Evolutionary conservation across 352 stramenopile genomes (phyloP), one percentile per base, ranked within the genome.

Genomic region (Globisporangium perplexum): DNA sequence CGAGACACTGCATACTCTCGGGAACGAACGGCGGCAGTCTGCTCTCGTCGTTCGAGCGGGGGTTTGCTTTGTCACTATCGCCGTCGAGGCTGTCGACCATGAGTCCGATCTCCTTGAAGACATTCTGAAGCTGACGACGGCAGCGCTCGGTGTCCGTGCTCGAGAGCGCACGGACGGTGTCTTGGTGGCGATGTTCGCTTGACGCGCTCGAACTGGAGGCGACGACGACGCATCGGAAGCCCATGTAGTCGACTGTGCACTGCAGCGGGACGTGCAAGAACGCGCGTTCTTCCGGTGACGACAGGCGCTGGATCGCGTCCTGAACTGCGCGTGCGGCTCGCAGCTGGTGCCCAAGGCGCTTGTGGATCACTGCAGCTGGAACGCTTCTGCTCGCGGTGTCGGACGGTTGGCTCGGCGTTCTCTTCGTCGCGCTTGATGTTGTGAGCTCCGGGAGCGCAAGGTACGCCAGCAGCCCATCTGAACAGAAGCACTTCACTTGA

Each of bases 171-270:
- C 39, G 0, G 1, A 24, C 2, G 39, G 4, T 18, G 33, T 18
- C 7, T 7, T 26, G 43, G 43, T 17, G 22, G 22, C 4, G 26
- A 17, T 22, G 22, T 47, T n/a, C n/a, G 42, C 42, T 26, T 1
- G 22, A 33, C 22, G 22, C 14, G 14, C 14, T 18, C 14, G n/a
- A 14, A 45, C 7, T 43, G 31, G 69, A 73, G 36, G 71, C 73
- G 7, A 90, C 50, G 1, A 86, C 69, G 18, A 82, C 65, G 14
- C 58, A 68, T 7, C 73, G 71, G 45, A 75, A 84, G 1, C 77
- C 80, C 23, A 86, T 50, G 43, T 88, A 72, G 59, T 90, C 75
- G 18, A 88, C 57, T 11, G 48, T 55, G 42, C 80, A 88, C 48
- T 90, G 77, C 0, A 90, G 61, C 0, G 77, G 80, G 15, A 88